Percentiles rank a stretch among this genome's conserved stretches.
Conservation (phyloP, 2,329 filamentous ascomycete species). For the Fusarium metavorans region DNA sequence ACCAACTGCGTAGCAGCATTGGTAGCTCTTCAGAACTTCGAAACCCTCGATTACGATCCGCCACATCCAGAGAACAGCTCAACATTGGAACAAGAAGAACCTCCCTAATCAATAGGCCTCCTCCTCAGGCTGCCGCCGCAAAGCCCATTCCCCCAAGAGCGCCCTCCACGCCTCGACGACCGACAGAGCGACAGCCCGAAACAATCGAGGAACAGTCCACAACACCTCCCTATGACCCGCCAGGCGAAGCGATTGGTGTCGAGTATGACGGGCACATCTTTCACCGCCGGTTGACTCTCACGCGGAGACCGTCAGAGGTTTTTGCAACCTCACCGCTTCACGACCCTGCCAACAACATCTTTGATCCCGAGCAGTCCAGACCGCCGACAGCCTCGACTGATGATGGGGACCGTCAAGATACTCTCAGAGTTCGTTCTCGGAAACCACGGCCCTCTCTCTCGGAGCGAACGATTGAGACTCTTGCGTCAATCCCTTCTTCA, state of each 20-base stretch:
- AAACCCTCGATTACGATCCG: conserved; percentile 55
- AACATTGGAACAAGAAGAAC: conserved; percentile 41
- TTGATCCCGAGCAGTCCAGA: conserved; percentile 32
- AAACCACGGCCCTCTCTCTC: conserved; percentile 72
- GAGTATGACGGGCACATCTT: conserved; percentile 41
- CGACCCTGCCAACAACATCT: conserved; percentile 30
- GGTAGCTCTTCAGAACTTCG: conserved; percentile 47
- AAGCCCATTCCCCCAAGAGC: conserved; percentile 26
- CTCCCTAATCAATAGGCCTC: conserved; percentile 33
- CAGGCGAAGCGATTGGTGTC: conserved; percentile 32
- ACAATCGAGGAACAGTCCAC: conserved; percentile 42
- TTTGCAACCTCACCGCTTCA: conserved; percentile 42
- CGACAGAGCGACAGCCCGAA: conserved; percentile 28
- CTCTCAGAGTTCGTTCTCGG: conserved; percentile 35
- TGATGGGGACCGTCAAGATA: conserved; percentile 33
- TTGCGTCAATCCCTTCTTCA: conserved; percentile 82
- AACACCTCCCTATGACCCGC: conserved; percentile 41
- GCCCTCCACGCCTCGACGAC: conserved; percentile 38
- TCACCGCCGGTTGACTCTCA: conserved; percentile 45
- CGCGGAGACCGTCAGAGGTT: conserved; percentile 47
- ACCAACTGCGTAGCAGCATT: conserved; percentile 49
- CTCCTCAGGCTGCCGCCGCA: conserved; percentile 30
- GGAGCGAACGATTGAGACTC: conserved; percentile 87
- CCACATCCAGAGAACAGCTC: conserved; percentile 56
- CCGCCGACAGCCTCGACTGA: conserved; percentile 37